Evolutionary conservation across 2,329 filamentous ascomycete species (phyloP), one percentile per base, ranked within the genome.

Genomic region (Aspergillus ibericus): DNA sequence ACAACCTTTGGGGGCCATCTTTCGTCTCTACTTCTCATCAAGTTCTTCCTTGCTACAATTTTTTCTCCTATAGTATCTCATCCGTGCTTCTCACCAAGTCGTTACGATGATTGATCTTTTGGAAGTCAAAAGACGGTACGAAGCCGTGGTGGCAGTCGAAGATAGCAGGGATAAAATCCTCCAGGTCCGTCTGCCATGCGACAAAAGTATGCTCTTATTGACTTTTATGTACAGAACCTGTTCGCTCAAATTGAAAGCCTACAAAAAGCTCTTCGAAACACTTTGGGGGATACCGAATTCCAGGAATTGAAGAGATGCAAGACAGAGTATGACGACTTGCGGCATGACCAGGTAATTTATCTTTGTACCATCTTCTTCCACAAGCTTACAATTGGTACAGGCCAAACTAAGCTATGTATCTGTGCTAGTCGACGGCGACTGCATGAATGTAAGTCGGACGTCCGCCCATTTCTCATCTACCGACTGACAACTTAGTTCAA

Each of bases 391-490:
- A 35, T n/a, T 22, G 5, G 10, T 4, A 8, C 16, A 68, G 66
- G 54, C 51, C 3, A 66, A 55, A 36, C 34, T 66, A 12, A 61
- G 46, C 34, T 77, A 71, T 64, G 70, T 69, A 54, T 70, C 68
- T 9, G 73, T 77, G 42, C 56, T 78, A 15, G 68, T 78, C 55
- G 76, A 77, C 60, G 76, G 76, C 4, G 76, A 78, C 55, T 70
- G 69, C 54, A 76, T 77, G 73, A 68, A 68, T 56, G 75, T 77
- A 66, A 56, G 68, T 27, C 34, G 8, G 12, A 35, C 20, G 1
- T 2, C n/a, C n/a, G 2, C 1, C 10, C 10, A 22, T 55, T 25
- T 18, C 46, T 22, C 29, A n/a, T 8, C 4, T 13, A 9, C 7
- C 9, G 57, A 16, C 27, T 54, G 13, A 15, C 16, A 38, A 15